These are phyloP conservation scores for Leccinellum rugosiceps DNA, from an alignment of 768 basidiomycete genomes.

Conservation along the genomic window DNA sequence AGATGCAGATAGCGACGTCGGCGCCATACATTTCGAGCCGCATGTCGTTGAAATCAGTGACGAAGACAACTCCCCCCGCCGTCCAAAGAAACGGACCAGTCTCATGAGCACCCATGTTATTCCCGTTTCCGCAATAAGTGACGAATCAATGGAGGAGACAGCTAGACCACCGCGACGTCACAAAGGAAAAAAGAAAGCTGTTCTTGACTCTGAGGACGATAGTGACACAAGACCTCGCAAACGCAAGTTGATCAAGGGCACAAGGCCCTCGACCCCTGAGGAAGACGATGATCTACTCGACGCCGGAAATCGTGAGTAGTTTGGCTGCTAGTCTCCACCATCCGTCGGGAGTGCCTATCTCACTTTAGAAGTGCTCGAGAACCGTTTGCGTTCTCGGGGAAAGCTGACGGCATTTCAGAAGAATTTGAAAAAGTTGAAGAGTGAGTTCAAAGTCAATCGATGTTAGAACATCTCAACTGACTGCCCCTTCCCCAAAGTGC, in stretches of 20 bases:
- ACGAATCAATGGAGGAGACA: constrained; percentile 23
- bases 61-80: constrained; percentile 25
- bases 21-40: constrained; percentile 50
- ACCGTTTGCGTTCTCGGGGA: constrained; percentile 57
- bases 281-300: constrained; percentile 42
- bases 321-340: neutral
- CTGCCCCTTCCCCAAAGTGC: constrained; percentile 4
- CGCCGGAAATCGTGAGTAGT: constrained; percentile 51
- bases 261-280: constrained; percentile 40
- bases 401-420: constrained; percentile 60
- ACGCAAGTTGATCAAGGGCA: constrained; percentile 43
- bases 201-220: constrained; percentile 37
- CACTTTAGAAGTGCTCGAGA: constrained; percentile 55
- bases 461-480: neutral
- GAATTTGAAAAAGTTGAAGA: constrained; percentile 63
- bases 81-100: constrained; percentile 19
- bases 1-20: constrained; percentile 44
- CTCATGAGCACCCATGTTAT: constrained; percentile 14
- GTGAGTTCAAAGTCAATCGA: constrained; percentile 34
- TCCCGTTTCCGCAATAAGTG: constrained; percentile 13
- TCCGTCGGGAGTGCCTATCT: neutral
- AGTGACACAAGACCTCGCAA: constrained; percentile 33
- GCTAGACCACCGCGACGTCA: constrained; percentile 15
- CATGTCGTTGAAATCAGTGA: constrained; percentile 21
- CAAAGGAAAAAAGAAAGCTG: constrained; percentile 18